Evolutionary conservation across 768 basidiomycete species (phyloP), one percentile per base, ranked within the genome.

Genomic region (Tubosaeta sp.): DNA sequence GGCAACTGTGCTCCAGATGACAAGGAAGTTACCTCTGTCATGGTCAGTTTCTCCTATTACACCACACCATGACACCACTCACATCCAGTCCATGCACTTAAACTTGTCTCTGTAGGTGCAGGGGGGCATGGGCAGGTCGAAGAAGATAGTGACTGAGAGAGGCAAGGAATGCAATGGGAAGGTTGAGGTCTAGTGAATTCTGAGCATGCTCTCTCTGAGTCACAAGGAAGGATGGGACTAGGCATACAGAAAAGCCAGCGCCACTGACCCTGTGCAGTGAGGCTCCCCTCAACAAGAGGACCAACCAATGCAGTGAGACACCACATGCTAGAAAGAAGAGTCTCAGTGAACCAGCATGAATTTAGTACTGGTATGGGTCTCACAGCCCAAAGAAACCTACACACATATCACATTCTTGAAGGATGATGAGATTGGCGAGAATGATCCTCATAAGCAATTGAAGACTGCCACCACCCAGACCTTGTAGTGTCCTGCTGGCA

Each of bases 221-320:
- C 14, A 5, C n/a, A n/a, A n/a, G n/a, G n/a, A n/a, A n/a, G n/a
- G 22, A 43, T 5, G 22, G 12, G 5, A 38, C 16, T 10, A 38
- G 1, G 49, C 62, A 27, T 29, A 76, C 75, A 76, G 60, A 76
- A 76, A 35, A 76, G 59, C 73, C 75, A 76, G 45, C 74, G 57
- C 74, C 75, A 76, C 25, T 60, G 53, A 2, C 68, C 71, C 6
- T 46, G 53, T 13, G 64, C 57, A 14, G 71, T 66, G 11, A 75
- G 59, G 41, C 65, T 65, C 0, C 74, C 74, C 7, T 67, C 72
- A 8, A 75, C 56, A 1, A 72, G 52, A 9, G 74, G 73, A 4
- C 69, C 72, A 6, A 70, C 52, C 2, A 58, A 60, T 8, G 61
- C 49, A 3, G 72, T 71, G 11, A 74, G 43, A 43, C 65, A 64